These are phyloP conservation scores for Blumeriella jaapii DNA, from an alignment of 2,329 filamentous ascomycete genomes.

Conservation along the genomic window DNA sequence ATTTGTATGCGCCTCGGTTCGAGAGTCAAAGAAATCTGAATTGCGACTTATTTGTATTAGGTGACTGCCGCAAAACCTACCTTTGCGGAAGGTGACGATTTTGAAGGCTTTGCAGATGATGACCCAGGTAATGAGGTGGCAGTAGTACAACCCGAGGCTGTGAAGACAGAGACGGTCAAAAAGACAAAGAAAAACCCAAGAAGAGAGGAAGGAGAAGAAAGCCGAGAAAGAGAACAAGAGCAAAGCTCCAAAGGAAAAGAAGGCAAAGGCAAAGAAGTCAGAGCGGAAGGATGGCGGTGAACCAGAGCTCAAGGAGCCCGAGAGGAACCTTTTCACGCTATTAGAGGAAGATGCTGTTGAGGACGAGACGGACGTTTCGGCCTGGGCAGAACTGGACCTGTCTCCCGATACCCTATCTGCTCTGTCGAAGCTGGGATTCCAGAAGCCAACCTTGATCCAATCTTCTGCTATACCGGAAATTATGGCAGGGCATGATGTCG, in stretches of 20 bases:
- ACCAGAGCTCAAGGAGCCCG: slow-evolving; percentile 22
- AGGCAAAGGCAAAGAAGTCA: slow-evolving; percentile 26
- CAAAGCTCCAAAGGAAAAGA: slow-evolving; percentile 13
- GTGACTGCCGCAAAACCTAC: slow-evolving; percentile 19
- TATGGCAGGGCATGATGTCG: slow-evolving; percentile 73
- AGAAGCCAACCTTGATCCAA: slow-evolving; percentile 75
- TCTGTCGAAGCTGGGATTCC: slow-evolving; percentile 69
- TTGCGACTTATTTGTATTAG: slow-evolving; percentile 13
- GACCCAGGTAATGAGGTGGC: slow-evolving; percentile 24
- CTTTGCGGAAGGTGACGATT: slow-evolving; percentile 41
- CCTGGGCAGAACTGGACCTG: slow-evolving; percentile 65
- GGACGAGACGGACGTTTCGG: slow-evolving; percentile 61
- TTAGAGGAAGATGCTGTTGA: slow-evolving; percentile 41
- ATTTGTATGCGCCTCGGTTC: slow-evolving; percentile 35
- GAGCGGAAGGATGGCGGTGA: slow-evolving; percentile 22
- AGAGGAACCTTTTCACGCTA: slow-evolving; percentile 28
- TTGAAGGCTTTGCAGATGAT: slow-evolving; percentile 52
- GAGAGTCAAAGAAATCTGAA: too few relatives aligned
- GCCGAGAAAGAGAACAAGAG: slow-evolving; percentile 19
- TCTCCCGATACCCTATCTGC: slow-evolving; percentile 61
- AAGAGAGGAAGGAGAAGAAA: slow-evolving; percentile 22
- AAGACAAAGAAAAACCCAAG: slow-evolving; percentile 22
- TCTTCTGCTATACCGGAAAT: slow-evolving; percentile 69
- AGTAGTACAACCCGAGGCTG: slow-evolving; percentile 17
- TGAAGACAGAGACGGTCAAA: slow-evolving; percentile 17